Evolutionary conservation across 352 stramenopile species (phyloP).

Genomic region (Pythium dissimile): DNA sequence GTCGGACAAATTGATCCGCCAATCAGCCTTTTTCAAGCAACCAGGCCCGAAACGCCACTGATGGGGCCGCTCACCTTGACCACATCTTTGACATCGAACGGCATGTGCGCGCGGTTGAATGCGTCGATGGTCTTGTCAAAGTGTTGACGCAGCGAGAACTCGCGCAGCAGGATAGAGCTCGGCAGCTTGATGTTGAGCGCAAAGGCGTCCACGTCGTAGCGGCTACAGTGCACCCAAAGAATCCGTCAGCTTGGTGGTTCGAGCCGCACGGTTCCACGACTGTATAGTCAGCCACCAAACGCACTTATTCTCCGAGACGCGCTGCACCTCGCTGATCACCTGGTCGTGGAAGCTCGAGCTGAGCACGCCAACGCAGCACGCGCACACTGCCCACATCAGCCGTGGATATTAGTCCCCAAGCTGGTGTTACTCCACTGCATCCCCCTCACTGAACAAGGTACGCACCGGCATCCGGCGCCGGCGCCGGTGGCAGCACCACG

Average conservation of each 20-base stretch:
- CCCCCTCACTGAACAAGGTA: too few species aligned
- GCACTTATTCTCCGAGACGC: constrained; percentile 33
- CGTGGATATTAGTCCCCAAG: too few species aligned
- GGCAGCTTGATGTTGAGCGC: constrained; percentile 80
- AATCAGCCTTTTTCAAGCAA: too few species aligned
- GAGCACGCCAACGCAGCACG: constrained; percentile 68
- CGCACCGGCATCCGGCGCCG: constrained; percentile 5
- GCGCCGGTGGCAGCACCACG: constrained; percentile 11
- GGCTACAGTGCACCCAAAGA: too few species aligned
- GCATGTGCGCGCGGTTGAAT: constrained; percentile 29
- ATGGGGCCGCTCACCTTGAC: too few species aligned
- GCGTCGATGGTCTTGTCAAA: constrained; percentile 32
- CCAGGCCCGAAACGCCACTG: too few species aligned
- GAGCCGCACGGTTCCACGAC: not conserved
- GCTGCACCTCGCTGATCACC: constrained; percentile 38
- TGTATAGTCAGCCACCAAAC: not conserved
- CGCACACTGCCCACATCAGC: too few species aligned
- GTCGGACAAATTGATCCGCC: too few species aligned
- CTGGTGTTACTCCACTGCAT: too few species aligned
- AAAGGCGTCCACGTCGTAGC: constrained; percentile 69
- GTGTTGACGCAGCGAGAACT: constrained; percentile 70
- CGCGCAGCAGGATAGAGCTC: constrained; percentile 69
- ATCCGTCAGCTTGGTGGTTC: too few species aligned
- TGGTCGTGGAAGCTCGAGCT: constrained; percentile 39
- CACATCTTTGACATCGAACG: constrained; percentile 75